Base-by-base conservation (phyloP, 768 basidiomycete genomes). In the Candolleomyces eurysporus region DNA sequence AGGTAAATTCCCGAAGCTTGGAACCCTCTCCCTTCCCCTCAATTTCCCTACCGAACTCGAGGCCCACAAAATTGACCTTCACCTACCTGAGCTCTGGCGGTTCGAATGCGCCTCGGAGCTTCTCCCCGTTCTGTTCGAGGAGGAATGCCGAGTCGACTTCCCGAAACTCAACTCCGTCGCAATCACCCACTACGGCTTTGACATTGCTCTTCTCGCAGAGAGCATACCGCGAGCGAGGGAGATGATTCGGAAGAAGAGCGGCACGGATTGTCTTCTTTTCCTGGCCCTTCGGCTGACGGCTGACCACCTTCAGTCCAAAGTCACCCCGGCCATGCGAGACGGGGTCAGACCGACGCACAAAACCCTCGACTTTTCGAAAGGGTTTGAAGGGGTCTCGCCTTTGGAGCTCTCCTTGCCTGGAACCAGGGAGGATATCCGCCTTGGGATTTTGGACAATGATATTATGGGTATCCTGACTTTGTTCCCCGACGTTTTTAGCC, bases 401-500 rank as follows among this genome's bases (percentile, higher is more conserved):
- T 21, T 54, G 11, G 52, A 54, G 17, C 14, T 54, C 14, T 54
- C 52, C 31, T 39, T 54, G 17, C 52, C 52, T n/a, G 52, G 52
- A 13, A 54, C 52, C 14, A 54, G 52, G 52, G 52, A 54, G 52
- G 52, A 54, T 30, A 31, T 54, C 14, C 30, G 32, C 14, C 31
- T 54, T 54, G 52, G 52, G 13, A 54, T 54, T 17, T 54, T 32
- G 32, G 52, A 54, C 21, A 54, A 32, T 31, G 52, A 54, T 16
- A 54, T 54, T 21, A 54, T 54, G 52, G 52, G 21, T n/a, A 13
- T 54, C 13, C 32, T 54, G 52, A 54, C 52, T 11, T 39, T 54
- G 52, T 54, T 39, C 32, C 52, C 52, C 32, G 52, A 54, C 16
- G 52, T 54, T 32, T 16, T 11, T 5, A 54, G 52, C 17, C 32